Evolutionary conservation across 2,329 filamentous ascomycete species (phyloP).

Genomic region (Dryadomyces quercivorus): DNA sequence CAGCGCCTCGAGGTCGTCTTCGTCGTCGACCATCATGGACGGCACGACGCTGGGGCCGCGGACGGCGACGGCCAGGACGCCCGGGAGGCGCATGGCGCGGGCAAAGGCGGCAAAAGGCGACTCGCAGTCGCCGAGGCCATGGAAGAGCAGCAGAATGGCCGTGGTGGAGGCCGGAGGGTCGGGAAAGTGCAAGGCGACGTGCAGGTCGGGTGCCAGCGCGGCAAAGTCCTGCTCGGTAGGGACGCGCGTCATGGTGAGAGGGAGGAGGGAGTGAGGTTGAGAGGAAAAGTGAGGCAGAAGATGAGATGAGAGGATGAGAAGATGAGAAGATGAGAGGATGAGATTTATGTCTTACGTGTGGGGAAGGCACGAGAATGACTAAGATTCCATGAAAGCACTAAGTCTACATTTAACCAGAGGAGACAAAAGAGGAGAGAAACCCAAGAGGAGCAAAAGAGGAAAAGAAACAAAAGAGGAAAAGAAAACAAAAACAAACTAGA

Average conservation of each 20-base stretch:
- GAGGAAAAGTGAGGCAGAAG: background rate
- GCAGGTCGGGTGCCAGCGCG: constrained; percentile 27
- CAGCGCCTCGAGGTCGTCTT: constrained; percentile 5
- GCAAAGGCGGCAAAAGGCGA: constrained; percentile 57
- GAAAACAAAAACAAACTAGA: background rate
- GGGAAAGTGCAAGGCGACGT: constrained; percentile 35
- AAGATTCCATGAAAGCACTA: no score
- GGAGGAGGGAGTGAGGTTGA: background rate
- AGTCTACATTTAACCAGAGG: no score
- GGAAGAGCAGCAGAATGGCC: constrained; percentile 69
- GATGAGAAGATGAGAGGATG: background rate
- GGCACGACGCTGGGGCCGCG: constrained; percentile 58
- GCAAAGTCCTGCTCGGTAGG: constrained; percentile 38
- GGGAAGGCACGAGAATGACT: no score
- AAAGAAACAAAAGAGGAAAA: background rate
- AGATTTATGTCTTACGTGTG: background rate
- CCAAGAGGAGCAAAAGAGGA: background rate
- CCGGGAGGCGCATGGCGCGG: constrained; percentile 56
- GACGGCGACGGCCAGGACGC: constrained; percentile 63
- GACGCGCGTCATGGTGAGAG: constrained; percentile 22
- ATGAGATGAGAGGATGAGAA: background rate
- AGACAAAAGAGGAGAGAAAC: background rate
- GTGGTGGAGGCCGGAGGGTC: constrained; percentile 49
- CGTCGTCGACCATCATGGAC: constrained; percentile 40
- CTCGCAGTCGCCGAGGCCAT: constrained; percentile 72